phyloP scores from a whole-genome alignment of 768 basidiomycete genomes.

The Lactifluus piperatus region DNA sequence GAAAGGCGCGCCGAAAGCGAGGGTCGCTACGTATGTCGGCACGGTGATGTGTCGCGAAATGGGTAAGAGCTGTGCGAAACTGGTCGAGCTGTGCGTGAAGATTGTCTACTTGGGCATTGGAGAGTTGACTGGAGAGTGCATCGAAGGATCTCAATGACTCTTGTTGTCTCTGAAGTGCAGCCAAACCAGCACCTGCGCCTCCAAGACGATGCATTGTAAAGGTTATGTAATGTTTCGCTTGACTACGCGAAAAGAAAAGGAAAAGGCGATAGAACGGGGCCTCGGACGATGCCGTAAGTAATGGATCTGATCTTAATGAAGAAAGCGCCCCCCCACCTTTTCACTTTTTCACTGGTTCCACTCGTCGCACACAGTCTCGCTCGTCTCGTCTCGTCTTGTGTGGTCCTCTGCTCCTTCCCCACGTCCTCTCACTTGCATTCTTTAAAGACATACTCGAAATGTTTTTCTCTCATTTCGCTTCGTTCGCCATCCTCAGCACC shows the following conservation, averaged over 20 bases:
- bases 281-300: not conserved
- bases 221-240: no score
- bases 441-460: conserved; percentile 13
- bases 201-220: conserved; percentile 64
- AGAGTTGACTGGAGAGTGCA: conserved; percentile 70
- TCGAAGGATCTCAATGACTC: conserved; percentile 75
- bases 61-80: conserved; percentile 75
- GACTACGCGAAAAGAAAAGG: no score
- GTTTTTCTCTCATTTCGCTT: conserved; percentile 29
- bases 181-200: conserved; percentile 82
- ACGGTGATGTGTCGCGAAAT: conserved; percentile 80
- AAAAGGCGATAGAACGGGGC: no score
- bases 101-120: conserved; percentile 63
- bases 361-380: not conserved
- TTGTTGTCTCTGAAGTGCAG: conserved; percentile 84
- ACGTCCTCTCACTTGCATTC: conserved; percentile 4
- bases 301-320: not conserved
- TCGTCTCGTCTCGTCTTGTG: not conserved
- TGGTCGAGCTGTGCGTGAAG: conserved; percentile 76
- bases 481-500: conserved; percentile 32
- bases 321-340: not conserved
- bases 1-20: conserved; percentile 83
- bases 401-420: not conserved
- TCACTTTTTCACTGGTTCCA: not conserved
- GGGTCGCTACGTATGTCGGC: conserved; percentile 79